A percentile compares a stretch with the other conserved stretches of the same genome.
Conservation (phyloP, 495 filamentous ascomycete genomes). For the Aspergillus wentii region DNA sequence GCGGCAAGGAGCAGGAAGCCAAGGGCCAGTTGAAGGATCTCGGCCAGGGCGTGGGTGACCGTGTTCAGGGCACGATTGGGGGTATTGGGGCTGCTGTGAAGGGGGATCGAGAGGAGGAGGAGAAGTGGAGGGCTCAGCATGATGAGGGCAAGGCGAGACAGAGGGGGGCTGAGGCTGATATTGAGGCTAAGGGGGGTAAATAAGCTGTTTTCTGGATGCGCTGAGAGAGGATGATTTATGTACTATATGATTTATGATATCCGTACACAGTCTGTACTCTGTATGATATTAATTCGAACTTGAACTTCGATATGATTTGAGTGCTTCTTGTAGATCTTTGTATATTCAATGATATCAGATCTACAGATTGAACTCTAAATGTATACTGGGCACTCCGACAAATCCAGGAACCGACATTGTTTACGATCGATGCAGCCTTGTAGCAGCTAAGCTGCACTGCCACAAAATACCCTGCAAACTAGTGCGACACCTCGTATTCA, state of each 20-base stretch:
- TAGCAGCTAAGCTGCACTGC: too few species aligned
- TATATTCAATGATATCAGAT: too few species aligned
- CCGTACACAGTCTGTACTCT: too few species aligned
- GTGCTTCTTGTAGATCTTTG: too few species aligned
- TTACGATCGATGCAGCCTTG: too few species aligned
- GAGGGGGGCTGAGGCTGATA: conserved; percentile 78
- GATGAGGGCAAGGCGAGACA: conserved; percentile 83
- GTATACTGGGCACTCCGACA: too few species aligned
- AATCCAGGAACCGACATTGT: too few species aligned
- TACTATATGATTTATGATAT: background rate
- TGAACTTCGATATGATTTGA: too few species aligned
- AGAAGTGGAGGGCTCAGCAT: conserved; percentile 60
- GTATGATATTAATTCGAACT: too few species aligned
- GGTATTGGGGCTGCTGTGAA: conserved; percentile 62
- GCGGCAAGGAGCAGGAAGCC: conserved; percentile 79
- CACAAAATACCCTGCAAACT: too few species aligned
- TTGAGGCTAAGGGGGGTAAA: conserved; percentile 57
- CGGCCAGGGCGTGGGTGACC: conserved; percentile 64
- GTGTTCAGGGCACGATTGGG: conserved; percentile 68
- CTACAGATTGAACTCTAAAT: too few species aligned
- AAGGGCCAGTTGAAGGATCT: conserved; percentile 77
- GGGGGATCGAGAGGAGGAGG: conserved; percentile 62
- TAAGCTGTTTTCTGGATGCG: conserved; percentile 11
- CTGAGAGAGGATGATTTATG: background rate
- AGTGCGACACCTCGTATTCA: too few species aligned